phyloP scores from a whole-genome alignment of 768 basidiomycete genomes.

The Pisolithus marmoratus region DNA sequence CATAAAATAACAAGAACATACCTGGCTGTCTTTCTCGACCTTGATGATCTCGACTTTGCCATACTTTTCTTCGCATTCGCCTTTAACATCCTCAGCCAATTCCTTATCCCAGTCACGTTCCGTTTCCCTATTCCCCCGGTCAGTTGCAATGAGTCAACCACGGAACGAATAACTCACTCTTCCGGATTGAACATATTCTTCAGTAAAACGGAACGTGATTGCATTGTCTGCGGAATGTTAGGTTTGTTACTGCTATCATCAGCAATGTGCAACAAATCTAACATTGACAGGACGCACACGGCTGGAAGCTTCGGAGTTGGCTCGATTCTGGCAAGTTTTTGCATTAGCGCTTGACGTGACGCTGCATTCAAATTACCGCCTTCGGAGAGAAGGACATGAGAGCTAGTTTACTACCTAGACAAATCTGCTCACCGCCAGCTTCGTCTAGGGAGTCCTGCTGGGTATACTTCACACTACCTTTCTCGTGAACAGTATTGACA shows the following conservation, averaged over 20 bases:
- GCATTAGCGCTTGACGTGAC: constrained; percentile 99
- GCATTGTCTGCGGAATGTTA: constrained; percentile 78
- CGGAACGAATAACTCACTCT: constrained; percentile 52
- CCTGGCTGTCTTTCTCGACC: constrained; percentile 91
- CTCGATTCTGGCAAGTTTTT: constrained; percentile 98
- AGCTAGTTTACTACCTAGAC: neutral
- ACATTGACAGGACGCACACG: constrained; percentile 40
- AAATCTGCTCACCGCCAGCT: constrained; percentile 60
- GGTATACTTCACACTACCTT: constrained; percentile 71
- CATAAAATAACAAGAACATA: constrained; percentile 30
- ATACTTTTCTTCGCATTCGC: constrained; percentile 89
- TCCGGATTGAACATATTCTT: constrained; percentile 98
- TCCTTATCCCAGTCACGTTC: constrained; percentile 96
- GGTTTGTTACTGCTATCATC: constrained; percentile 53
- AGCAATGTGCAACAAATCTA: constrained; percentile 3
- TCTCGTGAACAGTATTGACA: constrained; percentile 90
- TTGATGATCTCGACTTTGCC: constrained; percentile 84
- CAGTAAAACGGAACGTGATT: constrained; percentile 83
- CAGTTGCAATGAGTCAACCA: constrained; percentile 1
- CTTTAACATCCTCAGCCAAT: constrained; percentile 92
- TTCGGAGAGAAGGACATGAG: constrained; percentile 28
- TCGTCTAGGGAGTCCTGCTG: constrained; percentile 83
- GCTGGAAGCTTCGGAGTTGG: constrained; percentile 54
- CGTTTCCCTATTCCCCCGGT: constrained; percentile 62
- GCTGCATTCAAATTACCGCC: constrained; percentile 98